Evolutionary conservation across 2,329 filamentous ascomycete species (phyloP).

Genomic region (Diaporthe eres): DNA sequence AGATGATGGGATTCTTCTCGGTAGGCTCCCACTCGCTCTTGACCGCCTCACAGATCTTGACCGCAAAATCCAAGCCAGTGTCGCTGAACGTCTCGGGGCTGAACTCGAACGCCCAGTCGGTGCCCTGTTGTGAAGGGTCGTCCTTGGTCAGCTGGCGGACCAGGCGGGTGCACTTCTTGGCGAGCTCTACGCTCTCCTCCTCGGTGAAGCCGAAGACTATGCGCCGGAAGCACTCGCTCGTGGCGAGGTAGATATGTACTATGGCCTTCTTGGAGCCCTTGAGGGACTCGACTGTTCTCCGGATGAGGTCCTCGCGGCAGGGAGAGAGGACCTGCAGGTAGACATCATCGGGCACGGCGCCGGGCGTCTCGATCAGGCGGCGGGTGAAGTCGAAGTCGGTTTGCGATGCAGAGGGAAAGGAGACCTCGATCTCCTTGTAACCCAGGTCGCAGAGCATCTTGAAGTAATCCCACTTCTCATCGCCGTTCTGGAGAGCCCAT

Average conservation of each 20-base stretch:
- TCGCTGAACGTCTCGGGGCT: slow-evolving; percentile 93
- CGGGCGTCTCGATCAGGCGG: slow-evolving; percentile 86
- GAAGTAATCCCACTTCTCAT: slow-evolving; percentile 96
- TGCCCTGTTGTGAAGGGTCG: slow-evolving; percentile 69
- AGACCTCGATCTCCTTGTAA: slow-evolving; percentile 98
- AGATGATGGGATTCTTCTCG: slow-evolving; percentile 86
- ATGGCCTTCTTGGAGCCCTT: slow-evolving; percentile 93
- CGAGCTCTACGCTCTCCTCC: slow-evolving; percentile 84
- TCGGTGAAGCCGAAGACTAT: slow-evolving; percentile 92
- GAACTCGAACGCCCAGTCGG: slow-evolving; percentile 85
- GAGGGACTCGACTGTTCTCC: slow-evolving; percentile 88
- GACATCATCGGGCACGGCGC: slow-evolving; percentile 88
- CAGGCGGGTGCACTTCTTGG: slow-evolving; percentile 87
- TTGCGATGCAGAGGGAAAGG: slow-evolving; percentile 93
- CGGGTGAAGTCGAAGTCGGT: slow-evolving; percentile 97
- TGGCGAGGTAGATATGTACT: slow-evolving; percentile 95
- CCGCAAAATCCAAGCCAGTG: slow-evolving; percentile 84
- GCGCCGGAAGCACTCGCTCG: slow-evolving; percentile 93
- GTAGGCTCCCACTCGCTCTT: slow-evolving; percentile 93
- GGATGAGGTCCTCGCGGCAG: slow-evolving; percentile 92
- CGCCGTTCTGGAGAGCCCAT: slow-evolving; percentile 75
- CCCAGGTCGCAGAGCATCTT: slow-evolving; percentile 92
- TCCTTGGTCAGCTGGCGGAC: slow-evolving; percentile 93
- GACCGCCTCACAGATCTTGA: slow-evolving; percentile 91
- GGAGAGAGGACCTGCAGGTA: slow-evolving; percentile 93